Evolutionary conservation across 1,284 basidiomycete species (phyloP), one percentile per base, ranked within the genome.

Genomic region (Apiotrichum veenhuisii): DNA sequence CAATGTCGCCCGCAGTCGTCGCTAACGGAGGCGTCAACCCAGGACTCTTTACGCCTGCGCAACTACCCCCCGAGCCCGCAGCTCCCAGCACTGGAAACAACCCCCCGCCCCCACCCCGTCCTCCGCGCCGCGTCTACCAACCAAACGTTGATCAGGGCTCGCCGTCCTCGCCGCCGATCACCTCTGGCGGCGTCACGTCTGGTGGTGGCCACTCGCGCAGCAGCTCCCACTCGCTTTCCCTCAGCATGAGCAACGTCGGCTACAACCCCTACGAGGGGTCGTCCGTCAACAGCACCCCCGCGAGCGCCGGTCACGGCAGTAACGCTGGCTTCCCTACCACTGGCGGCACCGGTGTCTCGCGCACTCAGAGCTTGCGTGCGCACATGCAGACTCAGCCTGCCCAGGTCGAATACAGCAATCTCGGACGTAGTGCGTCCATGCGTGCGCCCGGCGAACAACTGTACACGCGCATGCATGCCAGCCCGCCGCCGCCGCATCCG

Each of bases 351-450:
- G 61, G 64, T 27, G 68, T 75, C 4, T 72, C 71, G 12, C 58
- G 74, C 36, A 71, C 74, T 14, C 74, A 76, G 55, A 72, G 69
- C 52, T 51, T 76, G 17, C 64, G 74, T 26, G 69, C 65, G 2
- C 58, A 59, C 46, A 56, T 58, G 49, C 72, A 76, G 57, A 41
- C 59, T 14, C 54, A 55, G 20, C 47, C 58, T 11, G 64, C 66
- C n/a, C 64, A 69, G 34, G 47, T 59, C 7, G 64, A 70, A 23
- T 41, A 47, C 7, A 58, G 62, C 36, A 49, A 41, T 22, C 61
- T 74, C 37, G 72, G 73, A 9, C 55, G 73, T 38, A 72, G 70
- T 43, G 64, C 68, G 9, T 73, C 71, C 40, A 55, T 75, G 61
- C 67, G 70, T 33, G 61, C 63, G 5, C 57, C 64, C 4, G 68